Evolutionary conservation across 306 rosid genomes (phyloP).

Genomic region (Mucuna pruriens): DNA sequence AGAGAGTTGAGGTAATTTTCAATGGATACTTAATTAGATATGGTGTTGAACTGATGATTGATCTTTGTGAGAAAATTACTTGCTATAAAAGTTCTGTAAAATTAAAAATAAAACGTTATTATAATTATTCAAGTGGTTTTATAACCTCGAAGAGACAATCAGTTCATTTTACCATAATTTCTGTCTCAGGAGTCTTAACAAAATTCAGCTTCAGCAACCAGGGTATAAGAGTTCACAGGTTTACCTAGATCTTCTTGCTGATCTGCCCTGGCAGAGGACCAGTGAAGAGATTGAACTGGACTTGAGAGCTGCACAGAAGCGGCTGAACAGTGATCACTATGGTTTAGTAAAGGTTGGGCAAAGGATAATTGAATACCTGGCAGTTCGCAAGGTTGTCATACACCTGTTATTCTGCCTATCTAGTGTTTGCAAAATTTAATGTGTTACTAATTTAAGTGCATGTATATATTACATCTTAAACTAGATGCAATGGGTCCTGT

Average conservation of each 20-base stretch:
- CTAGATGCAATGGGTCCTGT: conserved; percentile 99
- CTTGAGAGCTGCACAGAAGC: conserved; percentile 84
- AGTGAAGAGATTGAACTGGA: conserved; percentile 87
- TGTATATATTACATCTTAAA: conserved; percentile 71
- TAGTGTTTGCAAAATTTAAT: conserved; percentile 35
- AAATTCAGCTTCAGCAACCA: conserved; percentile 99
- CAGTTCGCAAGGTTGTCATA: conserved; percentile 92
- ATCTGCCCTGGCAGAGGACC: conserved; percentile 88
- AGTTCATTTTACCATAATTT: conserved; percentile 29
- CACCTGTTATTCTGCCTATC: conserved; percentile 22
- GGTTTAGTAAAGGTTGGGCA: conserved; percentile 95
- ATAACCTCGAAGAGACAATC: conserved; percentile 21
- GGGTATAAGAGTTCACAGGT: conserved; percentile 93
- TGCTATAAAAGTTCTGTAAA: conserved; percentile 8
- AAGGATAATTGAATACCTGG: conserved; percentile 95
- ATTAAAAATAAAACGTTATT: background rate
- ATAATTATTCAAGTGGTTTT: conserved; percentile 20
- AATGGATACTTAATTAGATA: conserved; percentile 27
- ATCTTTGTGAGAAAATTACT: conserved; percentile 22
- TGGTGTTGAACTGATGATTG: conserved; percentile 9
- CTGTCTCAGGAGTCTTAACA: conserved; percentile 88
- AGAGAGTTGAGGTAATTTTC: conserved; percentile 86
- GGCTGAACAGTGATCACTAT: conserved; percentile 88
- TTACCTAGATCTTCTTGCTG: conserved; percentile 98
- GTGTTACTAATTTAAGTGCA: conserved; percentile 40